A percentile compares a stretch with the other conserved stretches of the same genome.
Evolutionary conservation across 1,139 yeast species (phyloP).

Genomic region (Sugiyamaella novakii): DNA sequence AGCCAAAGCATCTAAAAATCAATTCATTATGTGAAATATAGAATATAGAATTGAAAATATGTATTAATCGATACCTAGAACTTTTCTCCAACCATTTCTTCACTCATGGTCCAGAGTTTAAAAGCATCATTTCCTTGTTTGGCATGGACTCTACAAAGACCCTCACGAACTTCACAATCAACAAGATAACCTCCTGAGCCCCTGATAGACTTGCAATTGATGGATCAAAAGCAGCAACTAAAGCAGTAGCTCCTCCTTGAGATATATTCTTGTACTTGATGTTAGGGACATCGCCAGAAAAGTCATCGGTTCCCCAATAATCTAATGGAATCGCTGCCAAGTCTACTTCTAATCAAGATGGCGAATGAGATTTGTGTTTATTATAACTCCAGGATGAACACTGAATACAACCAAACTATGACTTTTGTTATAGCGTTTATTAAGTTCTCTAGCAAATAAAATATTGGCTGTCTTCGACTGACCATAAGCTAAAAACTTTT

Average conservation of each 20-base stretch:
- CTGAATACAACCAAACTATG: constrained; percentile 21
- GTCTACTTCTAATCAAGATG: constrained; percentile 10
- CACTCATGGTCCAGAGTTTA: constrained; percentile 15
- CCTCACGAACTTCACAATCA: constrained; percentile 19
- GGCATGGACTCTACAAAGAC: constrained; percentile 13
- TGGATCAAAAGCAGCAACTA: constrained; percentile 21
- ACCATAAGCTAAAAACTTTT: constrained; percentile 31
- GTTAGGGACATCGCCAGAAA: background rate
- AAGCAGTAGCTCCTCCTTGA: constrained; percentile 20
- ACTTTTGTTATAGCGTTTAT: constrained; percentile 9
- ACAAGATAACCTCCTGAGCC: constrained; percentile 13
- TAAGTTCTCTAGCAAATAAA: constrained; percentile 16
- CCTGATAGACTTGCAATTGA: constrained; percentile 11
- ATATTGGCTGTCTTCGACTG: constrained; percentile 38
- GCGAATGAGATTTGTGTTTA: constrained; percentile 11
- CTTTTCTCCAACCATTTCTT: constrained; percentile 18
- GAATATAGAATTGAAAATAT: too few relatives aligned
- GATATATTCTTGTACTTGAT: constrained; percentile 5
- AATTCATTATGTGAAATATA: too few relatives aligned
- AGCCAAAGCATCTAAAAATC: too few relatives aligned
- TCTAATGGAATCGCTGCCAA: constrained; percentile 7
- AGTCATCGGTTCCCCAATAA: constrained; percentile 17
- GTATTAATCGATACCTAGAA: constrained; percentile 6
- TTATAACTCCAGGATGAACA: constrained; percentile 25
- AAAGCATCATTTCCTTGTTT: constrained; percentile 12